Conservation (phyloP, 441 rosid species). For the Pelargonium australe region DNA sequence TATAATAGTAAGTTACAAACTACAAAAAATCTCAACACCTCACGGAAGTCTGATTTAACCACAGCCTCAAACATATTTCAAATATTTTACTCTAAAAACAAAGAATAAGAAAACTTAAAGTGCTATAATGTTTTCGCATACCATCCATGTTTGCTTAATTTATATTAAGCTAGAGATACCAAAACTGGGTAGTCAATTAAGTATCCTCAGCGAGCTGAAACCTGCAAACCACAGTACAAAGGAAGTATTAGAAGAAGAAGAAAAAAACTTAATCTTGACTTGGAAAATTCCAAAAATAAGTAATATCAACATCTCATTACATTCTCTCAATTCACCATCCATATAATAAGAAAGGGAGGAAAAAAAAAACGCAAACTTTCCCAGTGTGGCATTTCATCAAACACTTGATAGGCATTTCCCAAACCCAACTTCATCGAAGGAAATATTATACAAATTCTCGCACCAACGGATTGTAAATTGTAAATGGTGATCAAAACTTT, state of each 20-base stretch:
- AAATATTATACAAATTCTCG: not conserved
- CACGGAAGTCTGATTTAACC: not conserved
- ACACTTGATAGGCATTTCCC: conserved; percentile 21
- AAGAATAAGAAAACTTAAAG: not conserved
- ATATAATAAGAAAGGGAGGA: not conserved
- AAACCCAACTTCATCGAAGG: not conserved
- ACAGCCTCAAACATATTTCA: not conserved
- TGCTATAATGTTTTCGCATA: conserved; percentile 25
- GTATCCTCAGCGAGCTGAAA: not conserved
- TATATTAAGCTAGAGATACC: conserved; percentile 13
- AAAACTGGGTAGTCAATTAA: conserved; percentile 8
- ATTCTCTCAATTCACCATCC: not conserved
- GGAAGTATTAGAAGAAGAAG: not conserved
- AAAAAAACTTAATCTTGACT: conserved; percentile 1
- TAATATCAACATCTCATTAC: not conserved
- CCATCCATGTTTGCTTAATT: conserved; percentile 59
- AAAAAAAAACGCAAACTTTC: conserved; percentile 1
- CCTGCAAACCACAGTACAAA: conserved; percentile 28
- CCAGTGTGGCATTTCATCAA: conserved; percentile 30
- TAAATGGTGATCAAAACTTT: not conserved
- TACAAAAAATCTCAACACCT: no score
- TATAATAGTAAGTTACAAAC: no score
- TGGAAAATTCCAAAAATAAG: not conserved
- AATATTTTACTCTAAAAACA: not conserved
- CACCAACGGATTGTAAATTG: not conserved